phyloP scores from a whole-genome alignment of 2,329 filamentous ascomycete genomes.

The Waltergamsia citrina region DNA sequence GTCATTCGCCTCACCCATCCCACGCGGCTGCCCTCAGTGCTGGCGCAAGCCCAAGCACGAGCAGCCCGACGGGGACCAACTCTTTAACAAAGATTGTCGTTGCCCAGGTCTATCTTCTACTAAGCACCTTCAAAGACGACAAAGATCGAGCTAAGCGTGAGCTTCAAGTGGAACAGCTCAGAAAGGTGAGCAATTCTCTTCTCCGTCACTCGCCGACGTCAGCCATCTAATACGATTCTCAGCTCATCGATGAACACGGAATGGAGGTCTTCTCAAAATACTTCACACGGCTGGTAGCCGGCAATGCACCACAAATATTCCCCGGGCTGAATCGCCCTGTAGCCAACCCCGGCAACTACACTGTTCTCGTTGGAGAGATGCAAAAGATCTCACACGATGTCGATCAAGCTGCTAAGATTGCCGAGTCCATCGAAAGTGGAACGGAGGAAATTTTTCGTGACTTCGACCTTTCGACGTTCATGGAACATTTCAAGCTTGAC shows the following conservation, averaged over 20 bases:
- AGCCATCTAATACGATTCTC: constrained; percentile 3
- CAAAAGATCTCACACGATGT: constrained; percentile 73
- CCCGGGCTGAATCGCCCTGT: constrained; percentile 64
- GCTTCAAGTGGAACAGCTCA: constrained; percentile 80
- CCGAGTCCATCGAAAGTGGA: constrained; percentile 81
- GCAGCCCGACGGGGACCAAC: constrained; percentile 51
- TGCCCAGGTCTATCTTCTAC: constrained; percentile 87
- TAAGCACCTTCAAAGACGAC: constrained; percentile 92
- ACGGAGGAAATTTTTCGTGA: constrained; percentile 93
- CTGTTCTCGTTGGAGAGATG: constrained; percentile 74
- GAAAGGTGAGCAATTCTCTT: constrained; percentile 55
- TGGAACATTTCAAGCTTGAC: constrained; percentile 93
- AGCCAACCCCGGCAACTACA: constrained; percentile 73
- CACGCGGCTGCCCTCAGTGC: constrained; percentile 47
- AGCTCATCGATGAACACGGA: constrained; percentile 95
- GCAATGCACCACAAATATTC: constrained; percentile 89
- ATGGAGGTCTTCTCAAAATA: constrained; percentile 99
- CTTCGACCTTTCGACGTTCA: constrained; percentile 90
- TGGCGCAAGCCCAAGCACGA: constrained; percentile 52
- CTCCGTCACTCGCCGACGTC: neutral
- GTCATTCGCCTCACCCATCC: constrained; percentile 47
- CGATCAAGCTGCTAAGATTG: constrained; percentile 81
- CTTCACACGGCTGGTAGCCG: constrained; percentile 83
- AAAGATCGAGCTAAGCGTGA: constrained; percentile 88
- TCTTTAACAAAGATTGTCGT: constrained; percentile 88